Evolutionary conservation across 2,329 filamentous ascomycete genomes (phyloP).

Genomic region (Escovopsis weberi): DNA sequence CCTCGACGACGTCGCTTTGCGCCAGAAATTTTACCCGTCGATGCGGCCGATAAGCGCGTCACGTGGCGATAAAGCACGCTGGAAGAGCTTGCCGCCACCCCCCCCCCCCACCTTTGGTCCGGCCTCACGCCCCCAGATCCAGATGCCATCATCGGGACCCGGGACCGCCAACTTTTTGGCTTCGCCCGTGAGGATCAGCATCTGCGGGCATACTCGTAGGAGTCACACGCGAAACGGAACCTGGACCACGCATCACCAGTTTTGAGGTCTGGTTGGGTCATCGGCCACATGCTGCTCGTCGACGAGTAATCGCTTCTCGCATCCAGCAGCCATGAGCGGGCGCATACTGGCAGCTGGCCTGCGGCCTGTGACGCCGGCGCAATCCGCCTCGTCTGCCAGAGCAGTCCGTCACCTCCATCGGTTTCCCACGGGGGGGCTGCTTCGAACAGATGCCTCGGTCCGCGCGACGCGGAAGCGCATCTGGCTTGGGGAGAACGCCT

Average conservation of each 20-base stretch:
- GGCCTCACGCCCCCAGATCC: background rate
- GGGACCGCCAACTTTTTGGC: background rate
- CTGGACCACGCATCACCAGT: background rate
- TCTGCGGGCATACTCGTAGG: background rate
- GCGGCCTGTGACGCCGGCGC: conserved; percentile 48
- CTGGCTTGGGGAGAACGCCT: conserved; percentile 69
- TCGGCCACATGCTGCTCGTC: conserved; percentile 4
- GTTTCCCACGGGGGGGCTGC: conserved; percentile 52
- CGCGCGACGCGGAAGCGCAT: conserved; percentile 47
- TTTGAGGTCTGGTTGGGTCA: background rate
- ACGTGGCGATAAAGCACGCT: conserved; percentile 19
- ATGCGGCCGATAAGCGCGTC: conserved; percentile 14
- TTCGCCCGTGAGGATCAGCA: background rate
- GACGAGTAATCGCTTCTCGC: conserved; percentile 4
- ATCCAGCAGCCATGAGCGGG: conserved; percentile 18
- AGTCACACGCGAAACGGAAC: background rate
- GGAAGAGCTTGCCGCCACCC: background rate
- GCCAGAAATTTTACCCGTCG: conserved; percentile 21
- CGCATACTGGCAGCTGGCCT: conserved; percentile 52
- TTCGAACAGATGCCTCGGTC: conserved; percentile 49
- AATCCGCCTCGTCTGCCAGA: conserved; percentile 28
- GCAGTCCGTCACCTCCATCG: conserved; percentile 50
- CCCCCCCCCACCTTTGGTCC: background rate
- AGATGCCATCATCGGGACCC: conserved; percentile 1
- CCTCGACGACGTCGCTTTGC: conserved; percentile 9